Conservation (phyloP, 768 basidiomycete genomes). For the Suillus cothurnatus region DNA sequence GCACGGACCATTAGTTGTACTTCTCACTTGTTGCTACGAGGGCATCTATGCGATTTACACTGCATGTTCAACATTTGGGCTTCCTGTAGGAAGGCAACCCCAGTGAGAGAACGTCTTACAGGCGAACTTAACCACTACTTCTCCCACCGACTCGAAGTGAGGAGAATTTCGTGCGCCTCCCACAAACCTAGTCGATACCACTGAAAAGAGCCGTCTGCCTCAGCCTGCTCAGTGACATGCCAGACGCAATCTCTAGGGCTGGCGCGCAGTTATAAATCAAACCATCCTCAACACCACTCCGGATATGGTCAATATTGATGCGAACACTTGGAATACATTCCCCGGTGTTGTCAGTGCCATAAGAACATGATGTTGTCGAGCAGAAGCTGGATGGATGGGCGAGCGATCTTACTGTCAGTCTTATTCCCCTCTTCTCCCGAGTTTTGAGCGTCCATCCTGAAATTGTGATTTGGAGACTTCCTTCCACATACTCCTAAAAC, state of each 20-base stretch:
- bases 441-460: not conserved
- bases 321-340: constrained; percentile 57
- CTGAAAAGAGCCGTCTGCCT: no score
- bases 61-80: no score
- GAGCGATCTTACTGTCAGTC: constrained; percentile 47
- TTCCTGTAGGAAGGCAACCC: no score
- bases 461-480: constrained; percentile 51
- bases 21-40: no score
- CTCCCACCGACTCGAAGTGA: no score
- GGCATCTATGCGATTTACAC: no score
- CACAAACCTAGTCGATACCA: no score
- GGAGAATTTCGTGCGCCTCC: no score
- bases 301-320: not conserved
- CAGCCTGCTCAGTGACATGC: constrained; percentile 46
- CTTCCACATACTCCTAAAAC: constrained; percentile 63
- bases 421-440: not conserved
- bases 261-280: constrained; percentile 88
- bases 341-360: constrained; percentile 62
- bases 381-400: constrained; percentile 68
- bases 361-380: constrained; percentile 83
- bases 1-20: no score
- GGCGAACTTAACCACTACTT: no score
- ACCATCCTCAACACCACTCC: constrained; percentile 38
- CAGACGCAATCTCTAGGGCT: constrained; percentile 92
- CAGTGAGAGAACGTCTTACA: no score